Conservation (phyloP, 179 eudicot genomes). For the Silene noctiflora region DNA sequence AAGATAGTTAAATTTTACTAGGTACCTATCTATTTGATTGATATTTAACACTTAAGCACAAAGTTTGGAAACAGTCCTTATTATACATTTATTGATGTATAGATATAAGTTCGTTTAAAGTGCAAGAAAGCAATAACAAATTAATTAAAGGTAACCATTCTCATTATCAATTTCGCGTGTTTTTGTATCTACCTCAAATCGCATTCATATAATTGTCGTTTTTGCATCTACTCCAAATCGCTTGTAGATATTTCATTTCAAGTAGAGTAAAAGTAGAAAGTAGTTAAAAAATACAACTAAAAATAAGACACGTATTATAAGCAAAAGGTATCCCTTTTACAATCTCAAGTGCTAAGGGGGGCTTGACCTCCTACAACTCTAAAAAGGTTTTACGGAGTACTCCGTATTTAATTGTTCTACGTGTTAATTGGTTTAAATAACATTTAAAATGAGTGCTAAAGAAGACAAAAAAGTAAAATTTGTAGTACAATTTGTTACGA, state of each 20-base stretch:
- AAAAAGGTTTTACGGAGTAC: too few relatives aligned
- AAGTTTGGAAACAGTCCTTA: slow-evolving; percentile 14
- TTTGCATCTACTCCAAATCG: not conserved
- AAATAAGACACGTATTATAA: not conserved
- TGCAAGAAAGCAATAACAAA: slow-evolving; percentile 6
- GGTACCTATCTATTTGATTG: not conserved
- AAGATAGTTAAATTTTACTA: too few relatives aligned
- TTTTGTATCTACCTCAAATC: not conserved
- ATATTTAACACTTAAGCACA: not conserved
- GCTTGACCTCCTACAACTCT: too few relatives aligned
- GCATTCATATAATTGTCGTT: not conserved
- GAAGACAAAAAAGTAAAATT: too few relatives aligned
- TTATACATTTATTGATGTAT: not conserved
- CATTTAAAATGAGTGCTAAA: too few relatives aligned
- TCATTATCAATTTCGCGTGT: not conserved
- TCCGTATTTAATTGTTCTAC: too few relatives aligned
- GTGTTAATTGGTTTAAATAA: too few relatives aligned
- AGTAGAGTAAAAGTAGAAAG: not conserved
- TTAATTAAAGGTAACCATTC: not conserved
- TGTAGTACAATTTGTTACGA: too few relatives aligned
- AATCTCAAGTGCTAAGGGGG: not conserved
- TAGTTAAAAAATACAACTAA: not conserved
- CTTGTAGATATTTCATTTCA: not conserved
- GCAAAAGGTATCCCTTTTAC: not conserved
- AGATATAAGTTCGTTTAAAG: not conserved